Conservation (phyloP, 148 eudicot species). For the Rhododendron henanense region DNA sequence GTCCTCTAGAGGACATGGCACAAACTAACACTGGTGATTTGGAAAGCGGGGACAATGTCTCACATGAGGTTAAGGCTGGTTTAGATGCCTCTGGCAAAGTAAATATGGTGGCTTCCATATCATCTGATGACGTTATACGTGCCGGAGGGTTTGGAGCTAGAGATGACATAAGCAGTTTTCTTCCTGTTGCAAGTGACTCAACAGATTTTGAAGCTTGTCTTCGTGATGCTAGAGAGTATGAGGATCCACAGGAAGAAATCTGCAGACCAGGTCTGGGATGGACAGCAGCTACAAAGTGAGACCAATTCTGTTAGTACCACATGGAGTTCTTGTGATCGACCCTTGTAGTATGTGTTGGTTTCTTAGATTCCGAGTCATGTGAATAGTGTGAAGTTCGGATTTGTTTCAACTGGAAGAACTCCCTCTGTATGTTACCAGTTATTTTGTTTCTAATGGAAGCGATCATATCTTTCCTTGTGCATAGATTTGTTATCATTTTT, state of each 20-base stretch:
- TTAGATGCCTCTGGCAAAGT: constrained; percentile 38
- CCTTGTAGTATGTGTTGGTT: neutral
- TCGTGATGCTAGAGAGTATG: constrained; percentile 82
- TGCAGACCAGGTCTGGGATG: constrained; percentile 87
- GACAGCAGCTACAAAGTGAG: constrained; percentile 36
- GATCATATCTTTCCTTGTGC: neutral
- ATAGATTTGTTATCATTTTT: constrained; percentile 14
- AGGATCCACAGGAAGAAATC: constrained; percentile 52
- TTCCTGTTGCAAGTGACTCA: constrained; percentile 83
- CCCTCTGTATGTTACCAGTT: neutral
- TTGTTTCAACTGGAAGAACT: neutral
- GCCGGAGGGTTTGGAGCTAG: constrained; percentile 96
- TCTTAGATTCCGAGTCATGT: neutral
- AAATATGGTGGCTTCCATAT: constrained; percentile 77
- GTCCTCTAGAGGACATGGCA: constrained; percentile 12
- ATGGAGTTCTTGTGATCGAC: neutral
- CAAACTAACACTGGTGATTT: constrained; percentile 13
- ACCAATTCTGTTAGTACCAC: constrained; percentile 9
- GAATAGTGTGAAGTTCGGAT: neutral
- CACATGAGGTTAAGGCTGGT: constrained; percentile 18
- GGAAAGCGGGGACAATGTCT: constrained; percentile 18
- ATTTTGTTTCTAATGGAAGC: neutral
- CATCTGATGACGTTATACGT: constrained; percentile 63
- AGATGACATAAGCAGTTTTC: constrained; percentile 68
- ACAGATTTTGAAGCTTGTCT: constrained; percentile 90